Base-by-base conservation (phyloP, 805 yeast species). In the Saturnispora saitoi region DNA sequence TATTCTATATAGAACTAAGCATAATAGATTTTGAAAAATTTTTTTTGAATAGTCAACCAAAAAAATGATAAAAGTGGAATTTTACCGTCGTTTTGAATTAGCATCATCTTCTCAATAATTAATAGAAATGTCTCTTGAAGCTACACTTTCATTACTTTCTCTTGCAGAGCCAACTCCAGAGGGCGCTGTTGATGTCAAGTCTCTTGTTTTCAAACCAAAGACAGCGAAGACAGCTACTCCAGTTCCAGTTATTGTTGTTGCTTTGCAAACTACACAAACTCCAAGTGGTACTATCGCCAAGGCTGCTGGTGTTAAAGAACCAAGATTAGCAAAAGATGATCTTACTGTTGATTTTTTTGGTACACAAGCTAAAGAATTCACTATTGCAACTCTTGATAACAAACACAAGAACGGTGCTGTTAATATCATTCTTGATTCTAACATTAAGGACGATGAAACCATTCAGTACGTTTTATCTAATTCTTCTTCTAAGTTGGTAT, bases 171-270 rank as follows among this genome's bases (percentile, higher is more conserved):
- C 75, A 40, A 58, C 73, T 15, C 65, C 76, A 43, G 81, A 72
- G 42, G 70, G 72, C 34, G 73, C 83, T 2, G 53, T 70, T 26
- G 70, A 80, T 28, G 76, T 86, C 53, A 88, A 88, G 67, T 76
- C 90, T 4, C 71, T 88, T 53, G 89, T 88, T 26, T 88, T 88
- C 77, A 88, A 88, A 70, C 95, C 95, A 58, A 88, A 88, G 70
- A 86, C 95, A 43, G 82, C 95, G 32, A 88, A 88, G 62, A 69
- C 87, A 43, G 87, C 86, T 45, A 66, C 77, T 17, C 85, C 93
- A 26, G 80, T 84, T 37, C 95, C 96, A 38, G 75, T 88, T 29
- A 77, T 88, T 47, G 86, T 87, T 30, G 75, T 88, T 59, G 95
- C 95, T 7, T 73, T 83, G 51, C 77, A 77, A 31, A 58, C 80